Conservation (phyloP, 495 filamentous ascomycete genomes). For the Evernia prunastri region DNA sequence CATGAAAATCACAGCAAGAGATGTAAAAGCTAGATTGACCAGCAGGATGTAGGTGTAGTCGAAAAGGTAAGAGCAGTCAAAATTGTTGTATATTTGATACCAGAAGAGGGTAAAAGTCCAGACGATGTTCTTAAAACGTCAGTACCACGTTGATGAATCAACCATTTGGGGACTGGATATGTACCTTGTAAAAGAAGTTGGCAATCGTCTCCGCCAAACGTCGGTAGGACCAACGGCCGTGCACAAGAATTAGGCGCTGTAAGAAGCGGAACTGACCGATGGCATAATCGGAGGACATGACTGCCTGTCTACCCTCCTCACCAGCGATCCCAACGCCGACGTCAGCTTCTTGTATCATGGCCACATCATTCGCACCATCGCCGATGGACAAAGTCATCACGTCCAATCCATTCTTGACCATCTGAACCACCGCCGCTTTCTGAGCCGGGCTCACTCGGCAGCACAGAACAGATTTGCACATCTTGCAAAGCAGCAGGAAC, state of each 20-base stretch:
- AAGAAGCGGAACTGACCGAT: conserved; percentile 97
- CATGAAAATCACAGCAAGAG: conserved; percentile 90
- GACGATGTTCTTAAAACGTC: conserved; percentile 69
- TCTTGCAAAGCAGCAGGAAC: conserved; percentile 93
- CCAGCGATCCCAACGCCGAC: conserved; percentile 98
- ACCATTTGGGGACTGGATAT: conserved; percentile 16
- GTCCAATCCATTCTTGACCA: conserved; percentile 91
- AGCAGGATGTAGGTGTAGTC: conserved; percentile 96
- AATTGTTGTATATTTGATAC: conserved; percentile 94
- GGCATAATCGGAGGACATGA: conserved; percentile 98
- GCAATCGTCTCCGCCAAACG: conserved; percentile 88
- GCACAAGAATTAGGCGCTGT: conserved; percentile 84
- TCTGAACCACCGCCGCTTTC: conserved; percentile 92
- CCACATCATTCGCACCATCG: conserved; percentile 97
- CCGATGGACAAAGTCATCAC: conserved; percentile 97
- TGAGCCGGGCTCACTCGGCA: conserved; percentile 96
- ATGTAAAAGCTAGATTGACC: conserved; percentile 96
- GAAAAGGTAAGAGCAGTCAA: conserved; percentile 92
- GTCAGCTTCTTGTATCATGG: conserved; percentile 99
- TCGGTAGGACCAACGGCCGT: conserved; percentile 94
- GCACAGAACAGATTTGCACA: conserved; percentile 94
- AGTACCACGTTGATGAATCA: conserved; percentile 10
- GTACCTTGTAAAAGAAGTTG: conserved; percentile 98
- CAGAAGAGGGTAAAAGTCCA: conserved; percentile 98
- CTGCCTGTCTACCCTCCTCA: conserved; percentile 92